Evolutionary conservation across 352 stramenopile species (phyloP).

Genomic region (Phytophthora pisi): DNA sequence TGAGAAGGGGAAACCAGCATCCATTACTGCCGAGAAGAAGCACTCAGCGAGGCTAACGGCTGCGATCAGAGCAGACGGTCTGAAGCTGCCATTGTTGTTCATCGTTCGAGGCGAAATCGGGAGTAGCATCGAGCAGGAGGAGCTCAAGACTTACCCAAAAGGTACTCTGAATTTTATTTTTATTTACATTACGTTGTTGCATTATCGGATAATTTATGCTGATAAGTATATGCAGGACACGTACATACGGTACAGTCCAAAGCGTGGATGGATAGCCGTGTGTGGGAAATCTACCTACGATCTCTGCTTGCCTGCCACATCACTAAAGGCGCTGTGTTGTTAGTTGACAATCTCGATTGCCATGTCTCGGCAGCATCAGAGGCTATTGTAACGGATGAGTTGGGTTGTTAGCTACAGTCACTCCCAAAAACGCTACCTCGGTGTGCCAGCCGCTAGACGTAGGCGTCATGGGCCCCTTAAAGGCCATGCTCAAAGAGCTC

Average conservation of each 20-base stretch:
- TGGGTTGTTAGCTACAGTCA: constrained; percentile 5
- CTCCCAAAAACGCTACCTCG: constrained; percentile 6
- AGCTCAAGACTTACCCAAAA: background rate
- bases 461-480: constrained; percentile 11
- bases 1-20: too few species aligned
- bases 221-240: background rate
- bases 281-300: constrained; percentile 5
- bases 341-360: constrained; percentile 8
- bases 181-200: background rate
- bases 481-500: constrained; percentile 9
- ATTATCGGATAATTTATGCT: background rate
- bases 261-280: background rate
- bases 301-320: constrained; percentile 9
- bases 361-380: constrained; percentile 5
- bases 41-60: too few species aligned
- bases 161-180: background rate
- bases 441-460: constrained; percentile 10
- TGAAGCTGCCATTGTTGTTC: too few species aligned
- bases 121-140: background rate
- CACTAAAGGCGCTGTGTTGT: background rate
- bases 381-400: background rate
- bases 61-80: too few species aligned
- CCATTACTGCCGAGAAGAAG: too few species aligned
- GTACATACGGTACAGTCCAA: background rate
- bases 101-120: too few species aligned